A percentile compares a stretch with the other conserved stretches of the same genome.
Evolutionary conservation across 345 rosid species (phyloP).

Genomic region (Murraya paniculata): DNA sequence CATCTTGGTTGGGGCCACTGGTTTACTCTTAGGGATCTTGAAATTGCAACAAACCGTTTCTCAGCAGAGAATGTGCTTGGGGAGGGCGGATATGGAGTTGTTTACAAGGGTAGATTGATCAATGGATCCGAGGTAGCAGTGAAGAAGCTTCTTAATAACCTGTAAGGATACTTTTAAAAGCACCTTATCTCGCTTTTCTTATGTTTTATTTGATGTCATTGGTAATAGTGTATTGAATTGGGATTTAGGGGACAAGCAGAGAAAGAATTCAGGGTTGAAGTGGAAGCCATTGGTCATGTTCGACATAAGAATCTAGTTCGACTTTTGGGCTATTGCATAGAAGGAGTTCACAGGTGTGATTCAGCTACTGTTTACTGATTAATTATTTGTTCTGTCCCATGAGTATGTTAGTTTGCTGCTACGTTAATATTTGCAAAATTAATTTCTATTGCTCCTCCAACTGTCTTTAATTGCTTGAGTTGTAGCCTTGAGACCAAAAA

Average conservation of each 20-base stretch:
- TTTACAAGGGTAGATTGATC: constrained; percentile 75
- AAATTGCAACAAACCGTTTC: constrained; percentile 77
- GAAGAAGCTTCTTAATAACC: constrained; percentile 91
- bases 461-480: background rate
- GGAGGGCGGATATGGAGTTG: constrained; percentile 98
- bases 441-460: background rate
- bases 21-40: constrained; percentile 97
- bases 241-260: constrained; percentile 92
- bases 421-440: background rate
- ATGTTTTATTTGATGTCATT: constrained; percentile 6
- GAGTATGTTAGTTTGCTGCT: background rate
- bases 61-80: constrained; percentile 80
- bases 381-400: background rate
- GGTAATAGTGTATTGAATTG: constrained; percentile 11
- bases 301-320: constrained; percentile 93
- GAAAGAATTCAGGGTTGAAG: constrained; percentile 94
- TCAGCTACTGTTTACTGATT: constrained; percentile 7
- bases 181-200: background rate
- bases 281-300: constrained; percentile 97
- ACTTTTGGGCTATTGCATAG: constrained; percentile 89
- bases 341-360: constrained; percentile 82
- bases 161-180: constrained; percentile 45
- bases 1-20: constrained; percentile 99
- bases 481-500: background rate
- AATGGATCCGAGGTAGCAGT: constrained; percentile 97